Conservation (phyloP, 192 early-diverging fungal genomes). For the Entomortierella parvispora region DNA sequence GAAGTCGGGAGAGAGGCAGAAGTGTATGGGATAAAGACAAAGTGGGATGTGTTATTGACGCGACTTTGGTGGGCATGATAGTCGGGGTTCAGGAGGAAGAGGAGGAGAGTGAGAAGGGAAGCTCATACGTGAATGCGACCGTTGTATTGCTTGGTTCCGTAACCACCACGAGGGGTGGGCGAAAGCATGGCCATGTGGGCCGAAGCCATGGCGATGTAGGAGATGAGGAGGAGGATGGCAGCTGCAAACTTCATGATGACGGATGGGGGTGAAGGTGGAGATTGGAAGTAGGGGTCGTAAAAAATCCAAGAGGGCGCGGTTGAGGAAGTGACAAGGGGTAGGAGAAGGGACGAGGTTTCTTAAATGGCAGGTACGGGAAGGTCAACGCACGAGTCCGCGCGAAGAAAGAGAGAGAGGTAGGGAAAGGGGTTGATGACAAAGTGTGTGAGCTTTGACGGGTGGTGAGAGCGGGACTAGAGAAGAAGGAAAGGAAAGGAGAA, state of each 20-base stretch:
- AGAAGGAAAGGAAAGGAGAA: background rate
- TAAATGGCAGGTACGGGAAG: background rate
- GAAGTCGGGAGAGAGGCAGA: background rate
- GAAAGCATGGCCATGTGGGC: constrained; percentile 44
- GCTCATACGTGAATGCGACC: constrained; percentile 40
- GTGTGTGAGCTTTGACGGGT: background rate
- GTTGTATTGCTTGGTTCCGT: constrained; percentile 44
- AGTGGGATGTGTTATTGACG: background rate
- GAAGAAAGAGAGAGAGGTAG: constrained; percentile 3
- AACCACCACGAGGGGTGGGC: constrained; percentile 43
- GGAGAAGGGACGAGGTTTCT: background rate
- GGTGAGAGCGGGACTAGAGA: background rate
- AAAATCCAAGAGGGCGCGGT: too few relatives aligned
- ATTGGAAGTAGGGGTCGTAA: background rate
- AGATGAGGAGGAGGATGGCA: constrained; percentile 24
- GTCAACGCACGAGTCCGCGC: background rate
- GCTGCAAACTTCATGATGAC: constrained; percentile 35
- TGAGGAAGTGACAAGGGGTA: background rate
- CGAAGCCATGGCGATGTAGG: constrained; percentile 32
- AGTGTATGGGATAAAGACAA: background rate
- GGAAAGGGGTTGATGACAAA: background rate
- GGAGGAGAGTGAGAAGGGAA: too few relatives aligned
- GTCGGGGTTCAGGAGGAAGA: background rate
- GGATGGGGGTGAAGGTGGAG: background rate
- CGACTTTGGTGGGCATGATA: background rate